Conservation (phyloP, 2,329 filamentous ascomycete genomes). For the Talaromyces sp. region DNA sequence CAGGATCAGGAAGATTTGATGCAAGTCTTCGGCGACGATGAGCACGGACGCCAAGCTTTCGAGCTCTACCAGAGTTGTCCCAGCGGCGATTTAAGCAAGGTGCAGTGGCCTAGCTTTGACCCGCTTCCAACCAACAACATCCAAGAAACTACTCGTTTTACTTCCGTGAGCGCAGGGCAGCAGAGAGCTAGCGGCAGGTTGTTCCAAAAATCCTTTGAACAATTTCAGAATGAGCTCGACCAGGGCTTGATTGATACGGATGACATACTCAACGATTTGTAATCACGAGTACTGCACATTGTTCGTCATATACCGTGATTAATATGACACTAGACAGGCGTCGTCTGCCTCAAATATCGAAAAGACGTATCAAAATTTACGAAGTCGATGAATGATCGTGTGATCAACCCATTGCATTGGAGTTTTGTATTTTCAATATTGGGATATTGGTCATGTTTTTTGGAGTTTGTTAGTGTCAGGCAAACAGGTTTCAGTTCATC, state of each 20-base stretch:
- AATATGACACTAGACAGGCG: not conserved
- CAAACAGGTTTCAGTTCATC: not conserved
- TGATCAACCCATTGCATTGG: constrained; percentile 4
- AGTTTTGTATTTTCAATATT: constrained; percentile 4
- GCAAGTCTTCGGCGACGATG: constrained; percentile 20
- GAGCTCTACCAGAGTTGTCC: constrained; percentile 21
- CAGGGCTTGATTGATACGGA: constrained; percentile 14
- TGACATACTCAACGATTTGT: constrained; percentile 13
- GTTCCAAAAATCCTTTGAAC: constrained; percentile 1
- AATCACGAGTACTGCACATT: constrained; percentile 10
- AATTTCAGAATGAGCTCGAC: constrained; percentile 8
- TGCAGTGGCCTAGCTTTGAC: constrained; percentile 19
- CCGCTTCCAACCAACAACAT: not conserved
- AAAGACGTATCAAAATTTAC: constrained; percentile 7
- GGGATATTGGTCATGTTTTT: constrained; percentile 3
- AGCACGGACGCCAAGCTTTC: constrained; percentile 17
- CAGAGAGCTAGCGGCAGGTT: not conserved
- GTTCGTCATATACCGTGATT: not conserved
- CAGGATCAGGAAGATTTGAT: constrained; percentile 9
- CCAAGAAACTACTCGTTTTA: not conserved
- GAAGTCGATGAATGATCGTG: constrained; percentile 12
- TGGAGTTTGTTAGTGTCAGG: constrained; percentile 3
- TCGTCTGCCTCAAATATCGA: constrained; percentile 7
- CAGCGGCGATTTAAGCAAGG: constrained; percentile 19
- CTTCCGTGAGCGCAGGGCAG: not conserved